Evolutionary conservation across 1,284 basidiomycete species (phyloP).

Genomic region (Amylostereum areolatum): DNA sequence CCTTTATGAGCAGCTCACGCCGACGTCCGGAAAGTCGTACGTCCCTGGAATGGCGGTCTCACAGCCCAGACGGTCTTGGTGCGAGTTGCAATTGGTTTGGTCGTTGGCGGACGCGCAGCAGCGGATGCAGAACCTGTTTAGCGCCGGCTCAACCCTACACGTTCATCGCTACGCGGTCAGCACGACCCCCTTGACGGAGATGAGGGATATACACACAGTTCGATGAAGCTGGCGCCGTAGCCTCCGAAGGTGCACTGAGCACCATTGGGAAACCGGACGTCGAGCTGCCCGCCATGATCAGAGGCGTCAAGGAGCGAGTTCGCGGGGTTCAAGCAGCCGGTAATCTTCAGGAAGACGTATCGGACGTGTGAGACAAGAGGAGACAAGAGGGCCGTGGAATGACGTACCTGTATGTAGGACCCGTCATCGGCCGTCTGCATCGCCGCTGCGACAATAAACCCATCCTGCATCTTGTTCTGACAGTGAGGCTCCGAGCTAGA

Average conservation of each 20-base stretch:
- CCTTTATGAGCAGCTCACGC: slow-evolving; percentile 29
- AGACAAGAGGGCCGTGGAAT: neutral
- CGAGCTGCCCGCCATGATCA: slow-evolving; percentile 44
- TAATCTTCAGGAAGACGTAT: slow-evolving; percentile 39
- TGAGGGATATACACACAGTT: slow-evolving; percentile 31
- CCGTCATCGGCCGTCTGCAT: slow-evolving; percentile 31
- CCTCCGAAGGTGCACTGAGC: slow-evolving; percentile 47
- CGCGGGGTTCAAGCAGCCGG: slow-evolving; percentile 40
- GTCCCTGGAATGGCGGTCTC: slow-evolving; percentile 35
- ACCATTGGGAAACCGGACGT: slow-evolving; percentile 45
- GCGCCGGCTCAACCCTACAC: slow-evolving; percentile 38
- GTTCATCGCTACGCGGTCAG: slow-evolving; percentile 24
- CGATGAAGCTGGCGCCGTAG: slow-evolving; percentile 45
- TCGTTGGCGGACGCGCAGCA: slow-evolving; percentile 38
- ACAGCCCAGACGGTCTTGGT: slow-evolving; percentile 40
- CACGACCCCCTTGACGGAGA: slow-evolving; percentile 16
- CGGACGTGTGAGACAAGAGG: neutral
- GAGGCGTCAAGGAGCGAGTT: slow-evolving; percentile 30
- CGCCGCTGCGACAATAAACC: slow-evolving; percentile 37
- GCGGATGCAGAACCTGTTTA: slow-evolving; percentile 41
- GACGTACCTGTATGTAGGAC: slow-evolving; percentile 36
- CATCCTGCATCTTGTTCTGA: slow-evolving; percentile 24
- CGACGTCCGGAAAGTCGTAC: slow-evolving; percentile 34
- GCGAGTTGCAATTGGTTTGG: slow-evolving; percentile 46
- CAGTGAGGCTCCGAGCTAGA: slow-evolving; percentile 21